Evolutionary conservation across 257 asterid genomes (phyloP), one percentile per base, ranked within the genome.

Genomic region (Gentiana dahurica): DNA sequence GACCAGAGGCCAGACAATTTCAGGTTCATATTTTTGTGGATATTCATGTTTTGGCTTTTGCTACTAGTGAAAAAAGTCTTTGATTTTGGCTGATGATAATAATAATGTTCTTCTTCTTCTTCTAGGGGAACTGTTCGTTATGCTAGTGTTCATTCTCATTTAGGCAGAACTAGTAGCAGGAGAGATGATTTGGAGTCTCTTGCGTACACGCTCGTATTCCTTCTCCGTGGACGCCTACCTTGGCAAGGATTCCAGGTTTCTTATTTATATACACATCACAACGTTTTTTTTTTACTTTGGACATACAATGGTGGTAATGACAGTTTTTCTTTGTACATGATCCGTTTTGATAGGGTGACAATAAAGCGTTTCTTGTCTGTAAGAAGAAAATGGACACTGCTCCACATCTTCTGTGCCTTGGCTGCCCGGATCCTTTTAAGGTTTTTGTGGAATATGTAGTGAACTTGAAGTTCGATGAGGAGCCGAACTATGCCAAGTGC

Each of bases 191-290:
- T 88, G 62, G 94, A 85, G 65, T 88, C 97, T 60, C 97, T 88
- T 65, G 97, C 91, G 38, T 88, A 88, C 59, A 88, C 97, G 1
- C 85, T 88, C 49, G 63, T 82, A 46, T 88, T 88, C 75, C 95
- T 88, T 59, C 63, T 85, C 67, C 80, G 86, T 39, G 97, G 97
- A 38, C 87, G 90, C 55, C 73, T 88, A 46, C 97, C 97, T 56
- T 88, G 95, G 97, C 97, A 88, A 74, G 97, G 97, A 47, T 85
- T 70, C 76, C 95, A 88, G 95, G 97, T 88, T 8, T 54, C 70
- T 63, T 51, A 46, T 62, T 50, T 33, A 36, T 47, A 36, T 47
- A 53, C 6, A 53, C 12, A 4, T 34, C 45, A 8, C 50, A 36
- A 35, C 3, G 8, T 49, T 61, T 34, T 12, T 5, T 39, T 24